phyloP scores from a whole-genome alignment of 805 yeast species.

The Monosporozyma aerobia region DNA sequence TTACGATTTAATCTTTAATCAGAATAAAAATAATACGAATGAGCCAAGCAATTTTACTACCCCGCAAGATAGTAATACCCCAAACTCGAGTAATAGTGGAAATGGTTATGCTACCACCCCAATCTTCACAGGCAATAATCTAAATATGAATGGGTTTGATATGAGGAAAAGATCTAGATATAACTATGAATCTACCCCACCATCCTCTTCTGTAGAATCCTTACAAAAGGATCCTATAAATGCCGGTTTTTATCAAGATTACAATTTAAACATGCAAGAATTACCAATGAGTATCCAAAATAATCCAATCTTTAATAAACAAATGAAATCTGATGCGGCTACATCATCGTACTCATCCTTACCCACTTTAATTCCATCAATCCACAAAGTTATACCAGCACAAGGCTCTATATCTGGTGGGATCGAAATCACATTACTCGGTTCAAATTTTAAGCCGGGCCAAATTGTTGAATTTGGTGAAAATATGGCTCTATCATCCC shows the following conservation, averaged over 20 bases:
- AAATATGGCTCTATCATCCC: slow-evolving; percentile 70
- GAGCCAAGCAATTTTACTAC: background rate
- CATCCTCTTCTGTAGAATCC: background rate
- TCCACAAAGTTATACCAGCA: slow-evolving; percentile 86
- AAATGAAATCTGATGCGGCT: background rate
- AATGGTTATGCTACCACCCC: background rate
- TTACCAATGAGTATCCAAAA: background rate
- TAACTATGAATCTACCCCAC: background rate
- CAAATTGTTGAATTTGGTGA: slow-evolving; percentile 81
- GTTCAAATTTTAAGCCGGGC: slow-evolving; percentile 82
- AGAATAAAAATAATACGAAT: background rate
- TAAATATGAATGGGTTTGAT: background rate
- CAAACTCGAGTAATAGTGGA: background rate
- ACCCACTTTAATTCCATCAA: background rate
- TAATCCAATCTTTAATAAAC: background rate
- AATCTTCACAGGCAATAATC: background rate
- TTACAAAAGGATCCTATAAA: background rate
- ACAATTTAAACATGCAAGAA: background rate
- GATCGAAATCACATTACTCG: slow-evolving; percentile 84
- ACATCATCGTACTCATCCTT: background rate
- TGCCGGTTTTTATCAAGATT: background rate
- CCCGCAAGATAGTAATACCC: background rate
- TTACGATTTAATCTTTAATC: background rate
- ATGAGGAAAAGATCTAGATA: background rate
- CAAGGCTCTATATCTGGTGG: slow-evolving; percentile 97